Base-by-base conservation (phyloP, 2,329 filamentous ascomycete genomes). In the Colletotrichum sp. region DNA sequence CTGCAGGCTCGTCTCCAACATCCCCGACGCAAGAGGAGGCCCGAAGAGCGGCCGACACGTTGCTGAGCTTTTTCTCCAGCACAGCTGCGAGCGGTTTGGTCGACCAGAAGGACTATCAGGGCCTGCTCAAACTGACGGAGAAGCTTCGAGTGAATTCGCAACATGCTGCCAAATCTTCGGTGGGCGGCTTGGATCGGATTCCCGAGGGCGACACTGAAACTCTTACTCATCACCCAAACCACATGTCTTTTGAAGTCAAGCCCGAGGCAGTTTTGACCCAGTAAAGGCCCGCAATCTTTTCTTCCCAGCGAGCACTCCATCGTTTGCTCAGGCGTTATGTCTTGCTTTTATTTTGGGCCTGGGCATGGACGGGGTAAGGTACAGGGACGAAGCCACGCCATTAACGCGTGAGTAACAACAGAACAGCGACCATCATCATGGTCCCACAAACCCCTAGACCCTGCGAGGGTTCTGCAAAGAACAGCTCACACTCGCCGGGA, bases 11-110 rank as follows among this genome's bases (percentile, higher is more conserved):
- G 55, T 89, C 91, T 66, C 89, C 93, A 2, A 90, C 85, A 32
- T 94, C 94, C 3, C 94, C 94, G 0, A 95, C 93, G 0, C 94
- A 96, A 79, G 96, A 98, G 79, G 96, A 98, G 83, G 96, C 96
- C 6, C 91, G 94, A 52, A 90, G 92, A 67, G 96, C 96, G 2
- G 90, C 97, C 6, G 93, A 96, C 80, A 93, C 96, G 4, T 91
- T 98, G 25, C 90, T 98, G 82, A 93, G 86, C 76, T 98, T 96
- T 81, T 94, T 98, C 82, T 91, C 95, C 79, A 92, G 93, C 76
- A 91, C 94, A 78, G 91, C 93, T 15, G 85, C 88, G 0, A 87
- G 84, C 27, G 93, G 92, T 2, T 90, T 95, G 36, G 91, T 94
- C 18, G 94, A 97, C 80, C 91, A 95, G 62, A 91, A 91, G 79